phyloP scores from a whole-genome alignment of 352 stramenopile species.

The Pythium utonaiense region DNA sequence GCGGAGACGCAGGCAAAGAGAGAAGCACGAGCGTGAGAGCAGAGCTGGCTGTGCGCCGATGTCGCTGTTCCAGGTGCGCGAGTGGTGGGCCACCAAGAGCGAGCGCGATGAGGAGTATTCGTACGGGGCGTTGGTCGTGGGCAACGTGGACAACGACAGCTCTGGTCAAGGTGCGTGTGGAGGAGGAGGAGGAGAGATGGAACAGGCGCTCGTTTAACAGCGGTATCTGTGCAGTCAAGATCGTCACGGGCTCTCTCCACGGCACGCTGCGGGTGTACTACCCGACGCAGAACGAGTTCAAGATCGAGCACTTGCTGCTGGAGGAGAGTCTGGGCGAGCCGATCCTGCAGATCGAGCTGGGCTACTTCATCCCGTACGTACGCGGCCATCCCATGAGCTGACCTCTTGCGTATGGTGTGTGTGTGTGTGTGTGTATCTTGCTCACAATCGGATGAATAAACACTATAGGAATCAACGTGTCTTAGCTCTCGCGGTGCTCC shows the following conservation, averaged over 20 bases:
- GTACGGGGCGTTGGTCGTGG: slow-evolving; percentile 62
- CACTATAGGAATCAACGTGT: slow-evolving; percentile 59
- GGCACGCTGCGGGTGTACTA: slow-evolving; percentile 85
- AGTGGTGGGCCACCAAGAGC: slow-evolving; percentile 84
- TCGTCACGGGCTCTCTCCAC: slow-evolving; percentile 86
- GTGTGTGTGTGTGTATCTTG: no score
- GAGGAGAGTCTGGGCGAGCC: slow-evolving; percentile 83
- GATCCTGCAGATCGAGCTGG: slow-evolving; percentile 84
- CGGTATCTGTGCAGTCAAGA: slow-evolving; percentile 51
- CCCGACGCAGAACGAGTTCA: slow-evolving; percentile 77
- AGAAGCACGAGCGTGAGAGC: no score
- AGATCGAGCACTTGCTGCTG: slow-evolving; percentile 86
- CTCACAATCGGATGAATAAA: no score
- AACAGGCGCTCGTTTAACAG: not conserved
- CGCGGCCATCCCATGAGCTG: no score
- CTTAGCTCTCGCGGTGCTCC: slow-evolving; percentile 81
- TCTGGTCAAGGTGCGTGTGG: slow-evolving; percentile 36
- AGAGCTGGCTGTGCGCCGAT: slow-evolving; percentile 35
- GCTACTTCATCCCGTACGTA: slow-evolving; percentile 82
- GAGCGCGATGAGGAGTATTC: slow-evolving; percentile 81
- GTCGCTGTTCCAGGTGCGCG: slow-evolving; percentile 89
- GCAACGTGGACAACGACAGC: slow-evolving; percentile 86
- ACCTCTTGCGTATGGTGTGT: no score
- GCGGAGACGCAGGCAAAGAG: not conserved
- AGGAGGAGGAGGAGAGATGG: no score